These are phyloP conservation scores for Colletotrichum lindemuthianum DNA, from an alignment of 2,329 filamentous ascomycete genomes.

Conservation along the genomic window DNA sequence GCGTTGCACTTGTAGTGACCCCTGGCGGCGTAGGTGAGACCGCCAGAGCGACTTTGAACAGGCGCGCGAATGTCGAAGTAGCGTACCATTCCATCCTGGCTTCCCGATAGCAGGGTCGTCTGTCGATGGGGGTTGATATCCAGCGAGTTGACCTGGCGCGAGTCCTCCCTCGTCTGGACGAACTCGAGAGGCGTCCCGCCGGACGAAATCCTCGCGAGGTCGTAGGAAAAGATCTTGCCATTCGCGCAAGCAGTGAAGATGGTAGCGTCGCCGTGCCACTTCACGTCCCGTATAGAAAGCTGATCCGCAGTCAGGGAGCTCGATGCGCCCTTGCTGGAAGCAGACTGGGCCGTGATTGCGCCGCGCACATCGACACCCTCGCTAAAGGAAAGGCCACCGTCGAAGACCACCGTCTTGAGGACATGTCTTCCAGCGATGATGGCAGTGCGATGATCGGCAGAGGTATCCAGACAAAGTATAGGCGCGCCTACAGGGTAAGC, in stretches of 20 bases:
- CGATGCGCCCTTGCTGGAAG: conserved; percentile 53
- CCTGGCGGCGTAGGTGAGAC: conserved; percentile 57
- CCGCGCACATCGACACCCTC: conserved; percentile 69
- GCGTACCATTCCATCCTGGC: conserved; percentile 71
- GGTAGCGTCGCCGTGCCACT: conserved; percentile 64
- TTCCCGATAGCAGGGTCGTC: conserved; percentile 68
- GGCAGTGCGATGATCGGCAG: conserved; percentile 64
- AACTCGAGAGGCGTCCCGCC: conserved; percentile 60
- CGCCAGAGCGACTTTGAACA: conserved; percentile 57
- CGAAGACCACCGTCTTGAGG: conserved; percentile 68
- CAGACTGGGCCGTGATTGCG: conserved; percentile 61
- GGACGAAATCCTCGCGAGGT: conserved; percentile 61
- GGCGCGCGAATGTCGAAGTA: conserved; percentile 67
- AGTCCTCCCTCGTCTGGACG: conserved; percentile 69
- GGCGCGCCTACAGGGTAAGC: conserved; percentile 62
- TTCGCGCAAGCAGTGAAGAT: conserved; percentile 72
- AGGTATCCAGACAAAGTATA: conserved; percentile 67
- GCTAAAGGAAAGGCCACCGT: conserved; percentile 58
- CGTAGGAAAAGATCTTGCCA: conserved; percentile 73
- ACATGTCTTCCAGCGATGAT: conserved; percentile 69
- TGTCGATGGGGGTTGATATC: conserved; percentile 70
- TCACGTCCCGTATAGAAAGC: conserved; percentile 71
- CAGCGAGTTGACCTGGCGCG: conserved; percentile 70
- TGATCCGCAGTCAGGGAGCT: conserved; percentile 58
- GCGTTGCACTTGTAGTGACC: conserved; percentile 59